Percentiles rank a stretch among this genome's conserved stretches.
Evolutionary conservation across 2,329 filamentous ascomycete genomes (phyloP).

Genomic region (Hortaea sp.): DNA sequence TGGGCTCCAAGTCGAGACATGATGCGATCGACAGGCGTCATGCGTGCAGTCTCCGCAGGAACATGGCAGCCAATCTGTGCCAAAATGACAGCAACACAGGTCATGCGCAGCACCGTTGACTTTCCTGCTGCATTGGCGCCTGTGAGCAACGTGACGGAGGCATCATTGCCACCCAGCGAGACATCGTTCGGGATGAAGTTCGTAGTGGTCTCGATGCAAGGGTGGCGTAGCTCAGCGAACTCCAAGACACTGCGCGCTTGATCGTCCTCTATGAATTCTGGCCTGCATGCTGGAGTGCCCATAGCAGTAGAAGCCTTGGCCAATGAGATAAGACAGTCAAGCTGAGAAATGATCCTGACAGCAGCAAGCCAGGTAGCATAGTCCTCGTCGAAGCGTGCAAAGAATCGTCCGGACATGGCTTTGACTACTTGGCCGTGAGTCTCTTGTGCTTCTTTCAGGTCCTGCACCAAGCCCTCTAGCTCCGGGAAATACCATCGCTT

Average conservation of each 20-base stretch:
- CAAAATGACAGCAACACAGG: conserved; percentile 93
- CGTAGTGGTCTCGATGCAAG: conserved; percentile 79
- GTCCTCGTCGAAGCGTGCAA: conserved; percentile 75
- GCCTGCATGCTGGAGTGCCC: conserved; percentile 79
- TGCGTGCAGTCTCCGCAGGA: conserved; percentile 66
- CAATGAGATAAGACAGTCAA: conserved; percentile 89
- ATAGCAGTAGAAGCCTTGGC: conserved; percentile 78
- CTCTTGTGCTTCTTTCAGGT: conserved; percentile 88
- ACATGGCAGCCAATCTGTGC: conserved; percentile 93
- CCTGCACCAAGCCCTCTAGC: conserved; percentile 69
- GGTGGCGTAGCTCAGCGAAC: conserved; percentile 85
- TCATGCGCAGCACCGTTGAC: conserved; percentile 93
- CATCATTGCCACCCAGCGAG: conserved; percentile 64
- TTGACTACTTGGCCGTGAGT: conserved; percentile 85
- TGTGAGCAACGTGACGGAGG: conserved; percentile 85
- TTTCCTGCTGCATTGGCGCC: conserved; percentile 97
- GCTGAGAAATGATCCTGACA: conserved; percentile 80
- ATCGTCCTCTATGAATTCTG: conserved; percentile 74
- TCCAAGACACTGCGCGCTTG: conserved; percentile 66
- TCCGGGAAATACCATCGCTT: conserved; percentile 92
- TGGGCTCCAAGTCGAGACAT: conserved; percentile 97
- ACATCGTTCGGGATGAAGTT: conserved; percentile 98
- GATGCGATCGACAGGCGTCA: conserved; percentile 91
- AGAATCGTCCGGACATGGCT: conserved; percentile 75
- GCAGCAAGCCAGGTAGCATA: conserved; percentile 79